These are phyloP conservation scores for Apiotrichum akiyoshidainum DNA, from an alignment of 1,284 basidiomycete species.

Conservation along the genomic window DNA sequence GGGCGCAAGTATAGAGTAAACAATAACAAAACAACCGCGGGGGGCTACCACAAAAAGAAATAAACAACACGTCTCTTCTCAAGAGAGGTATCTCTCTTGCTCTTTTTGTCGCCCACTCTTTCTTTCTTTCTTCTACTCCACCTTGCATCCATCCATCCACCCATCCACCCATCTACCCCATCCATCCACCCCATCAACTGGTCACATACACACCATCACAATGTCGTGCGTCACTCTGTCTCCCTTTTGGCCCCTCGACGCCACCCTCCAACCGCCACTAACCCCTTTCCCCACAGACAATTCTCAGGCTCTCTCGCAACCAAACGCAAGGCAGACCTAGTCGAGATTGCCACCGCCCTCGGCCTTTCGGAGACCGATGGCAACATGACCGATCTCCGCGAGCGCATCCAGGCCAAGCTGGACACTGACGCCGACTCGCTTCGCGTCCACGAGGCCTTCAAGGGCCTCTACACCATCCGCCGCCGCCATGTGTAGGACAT, in stretches of 20 bases:
- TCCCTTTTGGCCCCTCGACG: not conserved
- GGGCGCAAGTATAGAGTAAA: no score
- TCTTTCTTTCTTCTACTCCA: no score
- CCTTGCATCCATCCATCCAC: slow-evolving; percentile 2
- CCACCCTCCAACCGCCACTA: not conserved
- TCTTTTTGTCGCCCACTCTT: no score
- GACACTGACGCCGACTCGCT: slow-evolving; percentile 31
- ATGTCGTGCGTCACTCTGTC: slow-evolving; percentile 25
- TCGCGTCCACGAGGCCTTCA: slow-evolving; percentile 30
- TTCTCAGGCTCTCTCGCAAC: slow-evolving; percentile 37
- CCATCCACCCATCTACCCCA: not conserved
- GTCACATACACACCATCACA: not conserved
- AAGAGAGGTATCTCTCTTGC: no score
- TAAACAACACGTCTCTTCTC: no score
- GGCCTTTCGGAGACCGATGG: slow-evolving; percentile 26
- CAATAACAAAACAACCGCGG: no score
- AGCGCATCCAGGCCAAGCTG: slow-evolving; percentile 38
- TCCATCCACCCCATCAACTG: not conserved
- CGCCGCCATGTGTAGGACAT: not conserved
- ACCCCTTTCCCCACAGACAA: slow-evolving; percentile 9
- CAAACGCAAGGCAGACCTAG: slow-evolving; percentile 44
- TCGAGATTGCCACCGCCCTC: slow-evolving; percentile 43
- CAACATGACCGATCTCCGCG: slow-evolving; percentile 29
- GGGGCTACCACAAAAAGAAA: no score
- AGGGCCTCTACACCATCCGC: slow-evolving; percentile 37